phyloP scores from a whole-genome alignment of 257 asterid genomes.

The Misopates orontium region DNA sequence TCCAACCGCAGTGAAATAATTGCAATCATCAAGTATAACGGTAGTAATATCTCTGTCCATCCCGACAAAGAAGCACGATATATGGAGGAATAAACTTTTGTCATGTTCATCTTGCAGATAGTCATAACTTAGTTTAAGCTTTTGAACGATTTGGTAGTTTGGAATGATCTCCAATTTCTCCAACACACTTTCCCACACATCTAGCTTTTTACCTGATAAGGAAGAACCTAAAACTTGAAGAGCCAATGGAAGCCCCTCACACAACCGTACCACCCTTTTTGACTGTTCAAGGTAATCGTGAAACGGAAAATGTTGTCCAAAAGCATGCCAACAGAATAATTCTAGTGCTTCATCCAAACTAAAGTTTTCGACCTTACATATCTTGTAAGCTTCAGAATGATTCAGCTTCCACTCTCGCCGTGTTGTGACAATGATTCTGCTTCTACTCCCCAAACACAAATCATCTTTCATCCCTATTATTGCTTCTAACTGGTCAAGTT shows the following conservation, averaged over 20 bases:
- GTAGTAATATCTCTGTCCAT: not conserved
- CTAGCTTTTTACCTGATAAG: not conserved
- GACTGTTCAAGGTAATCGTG: not conserved
- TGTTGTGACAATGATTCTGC: conserved; percentile 14
- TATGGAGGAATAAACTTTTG: not conserved
- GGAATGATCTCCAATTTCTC: not conserved
- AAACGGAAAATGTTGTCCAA: not conserved
- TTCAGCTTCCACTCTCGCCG: not conserved
- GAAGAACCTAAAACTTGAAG: not conserved
- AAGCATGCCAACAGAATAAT: not conserved
- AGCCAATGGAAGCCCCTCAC: not conserved
- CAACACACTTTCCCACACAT: not conserved
- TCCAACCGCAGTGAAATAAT: not conserved
- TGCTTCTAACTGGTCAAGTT: conserved; percentile 25
- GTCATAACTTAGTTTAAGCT: not conserved
- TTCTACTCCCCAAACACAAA: conserved; percentile 18
- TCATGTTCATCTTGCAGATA: not conserved
- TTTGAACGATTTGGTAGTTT: not conserved
- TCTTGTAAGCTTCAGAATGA: not conserved
- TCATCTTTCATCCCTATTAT: conserved; percentile 25
- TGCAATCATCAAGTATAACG: not conserved
- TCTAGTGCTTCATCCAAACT: not conserved
- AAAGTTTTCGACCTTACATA: not conserved
- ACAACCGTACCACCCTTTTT: not conserved
- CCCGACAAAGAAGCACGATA: not conserved